Base-by-base conservation (phyloP, 2,329 filamentous ascomycete species). In the Dendrostoma leiphaemia region DNA sequence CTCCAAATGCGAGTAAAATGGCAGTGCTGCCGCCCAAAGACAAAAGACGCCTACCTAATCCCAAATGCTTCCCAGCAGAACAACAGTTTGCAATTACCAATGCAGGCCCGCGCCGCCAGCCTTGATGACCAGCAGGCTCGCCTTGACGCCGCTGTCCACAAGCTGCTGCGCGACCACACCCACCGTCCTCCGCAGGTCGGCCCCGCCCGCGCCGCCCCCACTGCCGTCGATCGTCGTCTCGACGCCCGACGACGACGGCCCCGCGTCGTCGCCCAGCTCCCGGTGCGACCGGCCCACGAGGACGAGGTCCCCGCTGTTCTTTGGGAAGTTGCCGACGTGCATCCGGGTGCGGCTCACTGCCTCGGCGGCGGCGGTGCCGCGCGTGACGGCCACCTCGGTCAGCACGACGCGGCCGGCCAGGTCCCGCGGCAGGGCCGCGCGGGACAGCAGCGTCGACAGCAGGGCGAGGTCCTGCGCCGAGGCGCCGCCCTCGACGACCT, bases 231-330 rank as follows among this genome's bases (percentile, higher is more conserved):
- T 37, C 5, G 34, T 37, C 34, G 34, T 15, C 13, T 6, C 34
- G 5, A 5, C 34, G 5, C 6, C 64, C 62, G 24, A 49, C 48
- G 37, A 58, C 55, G 63, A 58, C 54, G 54, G 61, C 61, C 54
- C 55, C 24, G 37, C n/a, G n/a, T n/a, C n/a, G n/a, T 62, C 54
- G 17, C 60, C 58, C 29, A 64, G 64, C 24, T 55, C 61, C 23
- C 71, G 65, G 58, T 79, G 75, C 38, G 74, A 67, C 37, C 86
- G 75, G 0, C 88, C 88, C 12, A 90, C 71, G 1, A 92, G 76
- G 15, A 92, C 74, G 21, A 92, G 73, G 64, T 91, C 88, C 2
- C 88, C 88, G 0, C 84, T 84, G 61, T 89, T 90, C 64, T 76
- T 79, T 0, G 79, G 75, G 17, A 79, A 77, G 56, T 82, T 79